A percentile compares a stretch with the other conserved stretches of the same genome.
phyloP scores from a whole-genome alignment of 2,329 filamentous ascomycete species.

The Cercospora sesami region DNA sequence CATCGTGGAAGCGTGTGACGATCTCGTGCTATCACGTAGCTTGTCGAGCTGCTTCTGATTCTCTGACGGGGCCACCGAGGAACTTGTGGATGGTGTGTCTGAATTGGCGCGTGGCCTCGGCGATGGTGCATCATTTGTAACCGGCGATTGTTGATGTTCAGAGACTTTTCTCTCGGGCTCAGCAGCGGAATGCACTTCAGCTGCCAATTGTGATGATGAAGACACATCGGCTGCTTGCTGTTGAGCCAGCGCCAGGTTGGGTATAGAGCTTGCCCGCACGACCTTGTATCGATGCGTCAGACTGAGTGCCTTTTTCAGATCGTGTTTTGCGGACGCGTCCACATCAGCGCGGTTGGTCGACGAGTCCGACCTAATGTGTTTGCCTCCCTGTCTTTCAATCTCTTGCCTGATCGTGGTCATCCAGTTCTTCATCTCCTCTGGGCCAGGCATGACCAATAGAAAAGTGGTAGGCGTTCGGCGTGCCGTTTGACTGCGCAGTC shows the following conservation, averaged over 20 bases:
- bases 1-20: slow-evolving; percentile 34
- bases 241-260: slow-evolving; percentile 23
- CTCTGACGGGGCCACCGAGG: slow-evolving; percentile 30
- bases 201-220: background rate
- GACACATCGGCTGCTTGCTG: background rate
- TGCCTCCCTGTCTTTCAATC: slow-evolving; percentile 70
- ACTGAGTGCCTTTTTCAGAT: slow-evolving; percentile 28
- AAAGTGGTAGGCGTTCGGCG: slow-evolving; percentile 57
- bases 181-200: background rate
- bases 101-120: slow-evolving; percentile 17
- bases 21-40: slow-evolving; percentile 34
- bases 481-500: slow-evolving; percentile 50
- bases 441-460: slow-evolving; percentile 70
- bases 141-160: background rate
- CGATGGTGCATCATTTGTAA: slow-evolving; percentile 8
- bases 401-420: slow-evolving; percentile 66
- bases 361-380: slow-evolving; percentile 59
- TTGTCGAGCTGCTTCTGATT: slow-evolving; percentile 34
- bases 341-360: slow-evolving; percentile 11
- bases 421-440: slow-evolving; percentile 76
- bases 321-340: slow-evolving; percentile 23
- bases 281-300: slow-evolving; percentile 43
- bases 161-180: slow-evolving; percentile 14
- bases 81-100: slow-evolving; percentile 30
- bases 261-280: slow-evolving; percentile 30